phyloP scores from a whole-genome alignment of 2,329 filamentous ascomycete genomes.

The Ophiostoma ulmi region DNA sequence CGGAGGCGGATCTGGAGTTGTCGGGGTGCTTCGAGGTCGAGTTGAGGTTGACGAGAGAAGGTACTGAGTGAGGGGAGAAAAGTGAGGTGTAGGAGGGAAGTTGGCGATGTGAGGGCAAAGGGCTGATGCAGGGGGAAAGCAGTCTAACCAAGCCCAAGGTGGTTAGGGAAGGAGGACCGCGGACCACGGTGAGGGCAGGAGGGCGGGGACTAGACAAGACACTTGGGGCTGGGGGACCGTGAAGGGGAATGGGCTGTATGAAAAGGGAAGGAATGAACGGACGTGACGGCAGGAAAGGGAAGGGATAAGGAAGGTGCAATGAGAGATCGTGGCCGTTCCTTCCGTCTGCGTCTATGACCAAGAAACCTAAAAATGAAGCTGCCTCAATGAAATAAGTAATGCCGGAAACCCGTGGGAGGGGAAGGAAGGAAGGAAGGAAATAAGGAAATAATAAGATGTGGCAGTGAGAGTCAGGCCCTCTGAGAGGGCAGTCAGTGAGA shows the following conservation, averaged over 20 bases:
- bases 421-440: neutral
- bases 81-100: constrained; percentile 7
- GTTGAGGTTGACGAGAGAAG: neutral
- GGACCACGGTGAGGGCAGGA: neutral
- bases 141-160: constrained; percentile 1
- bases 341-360: neutral
- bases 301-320: constrained; percentile 5
- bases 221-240: neutral
- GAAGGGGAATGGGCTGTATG: neutral
- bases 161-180: neutral
- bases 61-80: neutral
- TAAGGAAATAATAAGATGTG: neutral
- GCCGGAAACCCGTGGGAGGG: neutral
- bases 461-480: neutral
- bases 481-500: neutral
- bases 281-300: neutral
- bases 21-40: neutral
- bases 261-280: neutral
- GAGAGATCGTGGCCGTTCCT: neutral
- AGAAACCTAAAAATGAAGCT: neutral
- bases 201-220: neutral
- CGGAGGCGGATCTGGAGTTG: neutral
- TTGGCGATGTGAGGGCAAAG: constrained; percentile 12
- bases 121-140: constrained; percentile 13
- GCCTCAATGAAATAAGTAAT: neutral